These are phyloP conservation scores for Mallotus repandus DNA, from an alignment of 441 rosid species.

Conservation along the genomic window DNA sequence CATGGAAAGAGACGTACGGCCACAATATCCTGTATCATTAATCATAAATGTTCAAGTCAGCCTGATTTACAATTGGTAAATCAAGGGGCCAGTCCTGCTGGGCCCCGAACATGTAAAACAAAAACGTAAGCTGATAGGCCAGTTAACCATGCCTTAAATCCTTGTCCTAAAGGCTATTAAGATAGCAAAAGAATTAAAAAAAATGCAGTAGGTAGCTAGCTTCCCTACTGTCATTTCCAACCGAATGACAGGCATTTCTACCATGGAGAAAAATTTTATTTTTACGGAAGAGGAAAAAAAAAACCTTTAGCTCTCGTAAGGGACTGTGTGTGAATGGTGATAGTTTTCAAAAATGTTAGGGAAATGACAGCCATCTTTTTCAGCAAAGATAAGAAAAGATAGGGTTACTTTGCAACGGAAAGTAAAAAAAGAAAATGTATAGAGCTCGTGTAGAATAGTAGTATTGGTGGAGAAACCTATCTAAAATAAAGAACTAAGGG, in stretches of 20 bases:
- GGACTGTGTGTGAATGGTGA: constrained; percentile 25
- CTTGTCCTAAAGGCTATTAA: not conserved
- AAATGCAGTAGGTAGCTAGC: constrained; percentile 9
- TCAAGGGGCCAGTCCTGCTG: too few relatives aligned
- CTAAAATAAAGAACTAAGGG: too few relatives aligned
- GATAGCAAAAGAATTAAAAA: not conserved
- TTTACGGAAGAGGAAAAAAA: constrained; percentile 15
- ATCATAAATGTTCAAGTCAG: too few relatives aligned
- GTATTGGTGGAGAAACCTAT: too few relatives aligned
- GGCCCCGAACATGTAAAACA: not conserved
- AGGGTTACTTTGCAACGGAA: constrained; percentile 17
- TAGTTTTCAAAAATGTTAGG: constrained; percentile 28
- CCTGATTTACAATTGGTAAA: too few relatives aligned
- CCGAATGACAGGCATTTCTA: constrained; percentile 22
- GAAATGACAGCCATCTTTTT: constrained; percentile 32
- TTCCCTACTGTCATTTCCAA: not conserved
- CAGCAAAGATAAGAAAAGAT: constrained; percentile 19
- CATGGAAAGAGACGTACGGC: too few relatives aligned
- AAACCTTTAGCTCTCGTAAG: constrained; percentile 20
- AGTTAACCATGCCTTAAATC: not conserved
- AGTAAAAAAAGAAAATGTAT: not conserved
- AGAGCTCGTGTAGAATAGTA: not conserved
- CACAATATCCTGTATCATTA: too few relatives aligned
- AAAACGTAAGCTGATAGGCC: not conserved
- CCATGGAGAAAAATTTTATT: constrained; percentile 25